A percentile compares a stretch with the other conserved stretches of the same genome.
Evolutionary conservation across 208 protist species (phyloP).

Genomic region (Trypanosoma platydactyli): DNA sequence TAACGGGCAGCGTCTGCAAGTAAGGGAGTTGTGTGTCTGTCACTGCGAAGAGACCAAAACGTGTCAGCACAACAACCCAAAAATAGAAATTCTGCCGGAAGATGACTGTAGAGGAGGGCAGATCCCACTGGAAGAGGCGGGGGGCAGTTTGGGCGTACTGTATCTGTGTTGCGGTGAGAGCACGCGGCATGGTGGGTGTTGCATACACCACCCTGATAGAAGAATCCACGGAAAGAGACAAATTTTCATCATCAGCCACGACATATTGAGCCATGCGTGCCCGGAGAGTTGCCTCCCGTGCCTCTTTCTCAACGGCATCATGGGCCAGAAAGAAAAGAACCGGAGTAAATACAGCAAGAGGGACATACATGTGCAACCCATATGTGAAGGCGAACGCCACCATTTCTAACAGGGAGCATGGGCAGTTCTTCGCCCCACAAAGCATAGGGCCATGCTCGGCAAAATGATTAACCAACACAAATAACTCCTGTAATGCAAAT

Average conservation of each 20-base stretch:
- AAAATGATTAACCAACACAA: slow-evolving; percentile 23
- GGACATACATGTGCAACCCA: slow-evolving; percentile 29
- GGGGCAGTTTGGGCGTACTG: not conserved
- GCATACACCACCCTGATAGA: not conserved
- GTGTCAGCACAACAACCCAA: slow-evolving; percentile 24
- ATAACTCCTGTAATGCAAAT: slow-evolving; percentile 7
- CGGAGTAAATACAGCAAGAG: slow-evolving; percentile 25
- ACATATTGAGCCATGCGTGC: slow-evolving; percentile 14
- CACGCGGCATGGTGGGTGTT: not conserved
- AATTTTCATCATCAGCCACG: not conserved
- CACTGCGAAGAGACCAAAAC: slow-evolving; percentile 23
- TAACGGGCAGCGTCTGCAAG: slow-evolving; percentile 1
- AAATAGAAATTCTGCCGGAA: slow-evolving; percentile 5
- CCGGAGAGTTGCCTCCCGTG: not conserved
- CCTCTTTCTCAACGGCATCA: slow-evolving; percentile 5
- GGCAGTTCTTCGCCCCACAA: slow-evolving; percentile 3
- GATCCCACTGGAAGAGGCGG: slow-evolving; percentile 21
- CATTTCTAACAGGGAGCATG: not conserved
- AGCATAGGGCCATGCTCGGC: not conserved
- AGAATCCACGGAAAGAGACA: not conserved
- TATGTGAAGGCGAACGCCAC: slow-evolving; percentile 13
- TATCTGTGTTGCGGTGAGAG: not conserved
- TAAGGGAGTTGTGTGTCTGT: slow-evolving; percentile 27
- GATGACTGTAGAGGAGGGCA: slow-evolving; percentile 13
- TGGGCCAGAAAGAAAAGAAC: slow-evolving; percentile 23